Evolutionary conservation across 192 early-diverging fungal genomes (phyloP), one percentile per base, ranked within the genome.

Genomic region (Powellomyces hirtus): DNA sequence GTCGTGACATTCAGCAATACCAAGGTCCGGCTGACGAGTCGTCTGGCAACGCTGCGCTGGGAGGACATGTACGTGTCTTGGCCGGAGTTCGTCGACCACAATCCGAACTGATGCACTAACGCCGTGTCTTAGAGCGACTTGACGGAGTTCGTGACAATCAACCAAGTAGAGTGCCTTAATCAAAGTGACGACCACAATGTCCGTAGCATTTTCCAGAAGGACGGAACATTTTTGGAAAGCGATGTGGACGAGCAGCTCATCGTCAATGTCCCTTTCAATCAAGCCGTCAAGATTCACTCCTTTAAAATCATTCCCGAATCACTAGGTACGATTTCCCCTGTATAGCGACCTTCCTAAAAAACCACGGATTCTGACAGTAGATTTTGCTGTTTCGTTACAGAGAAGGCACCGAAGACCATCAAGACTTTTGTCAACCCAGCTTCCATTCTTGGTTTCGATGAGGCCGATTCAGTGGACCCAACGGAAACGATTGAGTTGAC

Each of bases 191-290:
- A 87, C 35, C 86, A 93, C 64, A 82, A 84, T 16, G 81, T 95
- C 59, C 75, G 81, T 6, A 94, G 91, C 64, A 81, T 92, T 18
- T 91, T 96, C 68, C 84, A 86, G 16, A 81, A 84, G 35, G 88
- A 87, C 57, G 87, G 84, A 11, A 75, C 82, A 1, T 87, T 77
- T 49, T 72, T 98, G 50, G 91, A 98, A 73, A 91, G 88, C 76
- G 96, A 98, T 79, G 92, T 92, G 0, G 96, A 98, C 74, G 96
- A 96, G 82, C 96, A 98, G 67, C 76, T 98, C 44, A 89, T 98
- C 38, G 82, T 96, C 53, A 69, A 84, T 29, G 76, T 98, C 53
- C 85, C 90, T 24, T 98, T 98, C 72, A 94, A 91, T 74, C 92
- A 96, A 81, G 73, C 88, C 34, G 82, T 91, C 35, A 90, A 90